Percentiles rank a stretch among this genome's conserved stretches.
Evolutionary conservation across 148 eudicot genomes (phyloP).

Genomic region (Nyssa sinensis): DNA sequence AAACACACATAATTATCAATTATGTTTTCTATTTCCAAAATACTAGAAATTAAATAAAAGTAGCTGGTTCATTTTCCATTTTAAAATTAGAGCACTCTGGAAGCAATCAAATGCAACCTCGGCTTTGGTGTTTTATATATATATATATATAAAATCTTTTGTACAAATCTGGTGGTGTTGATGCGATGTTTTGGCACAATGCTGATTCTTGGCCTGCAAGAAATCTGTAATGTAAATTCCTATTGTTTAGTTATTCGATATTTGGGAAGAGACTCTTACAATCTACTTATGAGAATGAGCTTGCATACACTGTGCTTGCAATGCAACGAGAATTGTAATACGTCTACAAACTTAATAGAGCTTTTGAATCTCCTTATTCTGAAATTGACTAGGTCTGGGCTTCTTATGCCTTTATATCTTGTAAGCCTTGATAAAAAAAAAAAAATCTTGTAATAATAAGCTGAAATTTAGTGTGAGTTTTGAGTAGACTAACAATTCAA

Average conservation of each 20-base stretch:
- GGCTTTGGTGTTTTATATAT: not conserved
- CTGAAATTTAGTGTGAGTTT: not conserved
- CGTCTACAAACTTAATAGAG: not conserved
- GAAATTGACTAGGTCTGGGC: not conserved
- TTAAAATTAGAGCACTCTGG: not conserved
- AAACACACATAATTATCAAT: not conserved
- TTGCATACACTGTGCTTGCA: not conserved
- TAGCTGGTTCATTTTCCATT: not conserved
- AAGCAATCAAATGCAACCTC: not conserved
- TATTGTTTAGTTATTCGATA: too few relatives aligned
- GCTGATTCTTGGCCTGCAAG: not conserved
- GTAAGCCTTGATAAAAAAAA: too few relatives aligned
- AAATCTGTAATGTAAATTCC: not conserved
- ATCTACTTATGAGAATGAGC: constrained; percentile 11
- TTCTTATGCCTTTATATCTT: not conserved
- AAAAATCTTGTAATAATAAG: not conserved
- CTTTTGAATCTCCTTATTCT: not conserved
- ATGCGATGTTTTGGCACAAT: not conserved
- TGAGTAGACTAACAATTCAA: not conserved
- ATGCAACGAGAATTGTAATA: not conserved
- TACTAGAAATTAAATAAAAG: not conserved
- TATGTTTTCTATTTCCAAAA: not conserved
- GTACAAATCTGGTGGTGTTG: not conserved
- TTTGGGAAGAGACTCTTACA: not conserved
- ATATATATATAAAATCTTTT: not conserved